Evolutionary conservation across 202 grass and related monocot species (phyloP), one percentile per base, ranked within the genome.

Genomic region (Alloteropsis angusta): DNA sequence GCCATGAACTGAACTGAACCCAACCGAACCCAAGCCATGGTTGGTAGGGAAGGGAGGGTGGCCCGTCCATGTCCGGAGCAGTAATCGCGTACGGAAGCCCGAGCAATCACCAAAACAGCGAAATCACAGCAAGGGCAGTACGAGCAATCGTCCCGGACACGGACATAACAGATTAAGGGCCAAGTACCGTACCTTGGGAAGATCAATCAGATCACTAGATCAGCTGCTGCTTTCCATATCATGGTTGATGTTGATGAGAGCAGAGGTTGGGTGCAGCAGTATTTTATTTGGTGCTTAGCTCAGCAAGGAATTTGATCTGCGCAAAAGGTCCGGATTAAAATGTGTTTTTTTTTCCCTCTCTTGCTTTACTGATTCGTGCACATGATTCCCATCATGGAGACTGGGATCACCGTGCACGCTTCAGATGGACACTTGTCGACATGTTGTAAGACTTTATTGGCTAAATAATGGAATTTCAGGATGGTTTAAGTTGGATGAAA

Each of bases 291-390:
- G 68, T 52, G 47, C 65, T 52, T 71, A 54, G 44, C 58, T 46
- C 65, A 25, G 45, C 41, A 32, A 38, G 55, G 71, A 68, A 34
- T 47, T 60, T 68, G 50, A 49, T 68, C 62, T 37, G 49, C 9
- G 10, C 50, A 83, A 83, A 83, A 68, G 62, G 28, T 10, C 32
- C 23, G 3, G 65, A 71, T 14, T 50, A 42, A 78, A 71, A 54
- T 78, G 55, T 22, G 14, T 72, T 54, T 25, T 50, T 17, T 75
- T 13, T 3, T 32, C 35, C 16, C 28, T 30, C 28, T 30, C 28
- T 30, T 30, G 34, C 34, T 32, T 61, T 78, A 1, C 36, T 63
- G 44, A 38, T 45, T 22, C 45, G 65, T 84, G 83, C 76, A 58
- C 83, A 74, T 66, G 76, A 25, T 42, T 48, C 45, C 44, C 53